phyloP scores from a whole-genome alignment of 2,329 filamentous ascomycete genomes.

The Fusarium newnesense region DNA sequence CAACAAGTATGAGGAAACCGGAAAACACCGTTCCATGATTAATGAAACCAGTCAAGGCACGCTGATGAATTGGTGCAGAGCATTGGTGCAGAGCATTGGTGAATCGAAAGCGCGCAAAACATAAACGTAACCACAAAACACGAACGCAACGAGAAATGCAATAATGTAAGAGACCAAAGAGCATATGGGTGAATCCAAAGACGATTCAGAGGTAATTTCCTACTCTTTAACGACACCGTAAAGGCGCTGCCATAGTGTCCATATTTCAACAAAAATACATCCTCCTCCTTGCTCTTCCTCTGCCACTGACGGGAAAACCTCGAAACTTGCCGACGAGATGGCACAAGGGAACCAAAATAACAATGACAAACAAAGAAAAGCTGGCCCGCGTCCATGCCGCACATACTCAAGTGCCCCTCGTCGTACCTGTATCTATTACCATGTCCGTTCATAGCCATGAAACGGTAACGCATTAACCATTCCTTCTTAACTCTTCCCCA shows the following conservation, averaged over 20 bases:
- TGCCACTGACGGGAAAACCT: background rate
- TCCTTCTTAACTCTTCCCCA: constrained; percentile 21
- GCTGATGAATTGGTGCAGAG: constrained; percentile 9
- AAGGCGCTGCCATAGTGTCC: constrained; percentile 21
- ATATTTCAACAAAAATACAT: constrained; percentile 29
- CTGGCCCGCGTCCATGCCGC: constrained; percentile 6
- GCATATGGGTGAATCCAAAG: constrained; percentile 7
- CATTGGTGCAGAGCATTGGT: background rate
- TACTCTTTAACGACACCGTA: constrained; percentile 25
- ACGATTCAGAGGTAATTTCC: constrained; percentile 2
- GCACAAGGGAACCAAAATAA: constrained; percentile 6
- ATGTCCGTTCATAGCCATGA: constrained; percentile 24
- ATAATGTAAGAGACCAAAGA: background rate
- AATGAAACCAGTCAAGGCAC: constrained; percentile 10
- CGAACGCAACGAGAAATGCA: constrained; percentile 1
- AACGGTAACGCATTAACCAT: constrained; percentile 38
- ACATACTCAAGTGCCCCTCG: constrained; percentile 22
- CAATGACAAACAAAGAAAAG: constrained; percentile 19
- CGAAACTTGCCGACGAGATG: background rate
- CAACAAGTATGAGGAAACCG: constrained; percentile 8
- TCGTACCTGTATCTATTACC: constrained; percentile 20
- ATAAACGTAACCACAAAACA: background rate
- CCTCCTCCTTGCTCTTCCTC: constrained; percentile 6
- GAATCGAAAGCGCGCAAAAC: background rate
- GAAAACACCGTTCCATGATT: constrained; percentile 27